Conservation (phyloP, 352 stramenopile genomes). For the Phytophthora hibernalis region DNA sequence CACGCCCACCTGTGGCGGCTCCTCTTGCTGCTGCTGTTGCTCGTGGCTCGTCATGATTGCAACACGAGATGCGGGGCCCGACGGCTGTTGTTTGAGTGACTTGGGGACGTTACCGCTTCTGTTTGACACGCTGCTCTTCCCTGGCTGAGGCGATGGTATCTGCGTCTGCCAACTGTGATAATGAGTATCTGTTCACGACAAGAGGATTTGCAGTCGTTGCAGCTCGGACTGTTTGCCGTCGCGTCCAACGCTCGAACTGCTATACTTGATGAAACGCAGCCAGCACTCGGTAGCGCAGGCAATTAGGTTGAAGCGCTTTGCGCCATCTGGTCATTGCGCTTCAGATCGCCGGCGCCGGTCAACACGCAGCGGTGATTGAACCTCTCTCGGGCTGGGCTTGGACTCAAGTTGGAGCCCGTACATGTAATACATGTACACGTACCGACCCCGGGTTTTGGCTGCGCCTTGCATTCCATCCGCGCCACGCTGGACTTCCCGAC, state of each 20-base stretch:
- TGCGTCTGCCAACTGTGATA: slow-evolving; percentile 17
- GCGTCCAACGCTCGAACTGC: slow-evolving; percentile 2
- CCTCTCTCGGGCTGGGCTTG: background rate
- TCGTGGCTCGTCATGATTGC: slow-evolving; percentile 33
- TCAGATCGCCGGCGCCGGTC: slow-evolving; percentile 11
- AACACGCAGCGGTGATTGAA: slow-evolving; percentile 26
- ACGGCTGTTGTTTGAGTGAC: slow-evolving; percentile 12
- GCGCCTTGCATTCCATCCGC: slow-evolving; percentile 6
- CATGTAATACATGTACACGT: background rate
- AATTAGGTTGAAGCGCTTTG: slow-evolving; percentile 18
- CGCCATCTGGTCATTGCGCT: slow-evolving; percentile 18
- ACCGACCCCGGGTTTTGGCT: no score
- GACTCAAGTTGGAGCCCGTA: no score
- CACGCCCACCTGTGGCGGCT: slow-evolving; percentile 55
- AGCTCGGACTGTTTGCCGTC: background rate
- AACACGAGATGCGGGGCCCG: slow-evolving; percentile 2
- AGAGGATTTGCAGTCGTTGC: background rate
- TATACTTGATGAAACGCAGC: slow-evolving; percentile 2
- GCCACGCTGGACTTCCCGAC: background rate
- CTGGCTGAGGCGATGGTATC: slow-evolving; percentile 2
- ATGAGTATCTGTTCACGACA: background rate
- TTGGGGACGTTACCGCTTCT: background rate
- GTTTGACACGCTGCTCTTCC: slow-evolving; percentile 10
- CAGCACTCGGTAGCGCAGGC: background rate
- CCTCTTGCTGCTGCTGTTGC: slow-evolving; percentile 28